Evolutionary conservation across 805 yeast species (phyloP).

Genomic region (Schwanniomyces polymorphus): DNA sequence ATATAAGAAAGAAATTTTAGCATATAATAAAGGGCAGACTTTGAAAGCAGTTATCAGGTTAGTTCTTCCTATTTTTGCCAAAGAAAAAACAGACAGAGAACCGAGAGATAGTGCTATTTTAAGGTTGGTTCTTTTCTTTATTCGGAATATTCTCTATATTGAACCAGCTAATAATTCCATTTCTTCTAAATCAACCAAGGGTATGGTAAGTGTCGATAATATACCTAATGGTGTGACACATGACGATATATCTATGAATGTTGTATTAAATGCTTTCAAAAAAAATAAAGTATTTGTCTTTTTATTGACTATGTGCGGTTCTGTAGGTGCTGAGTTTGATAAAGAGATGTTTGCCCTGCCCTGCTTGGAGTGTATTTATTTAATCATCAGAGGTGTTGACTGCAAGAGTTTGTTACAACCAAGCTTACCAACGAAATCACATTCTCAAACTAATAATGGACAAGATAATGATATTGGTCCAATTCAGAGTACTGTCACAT

Average conservation of each 20-base stretch:
- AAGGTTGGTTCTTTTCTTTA: slow-evolving; percentile 67
- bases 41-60: slow-evolving; percentile 70
- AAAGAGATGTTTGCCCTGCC: slow-evolving; percentile 58
- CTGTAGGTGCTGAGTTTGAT: slow-evolving; percentile 64
- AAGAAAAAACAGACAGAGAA: slow-evolving; percentile 55
- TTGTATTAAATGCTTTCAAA: slow-evolving; percentile 58
- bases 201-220: slow-evolving; percentile 29
- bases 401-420: slow-evolving; percentile 27
- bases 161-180: slow-evolving; percentile 65
- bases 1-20: slow-evolving; percentile 70
- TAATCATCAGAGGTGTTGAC: slow-evolving; percentile 58
- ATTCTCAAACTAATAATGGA: not conserved
- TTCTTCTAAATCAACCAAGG: slow-evolving; percentile 41
- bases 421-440: not conserved
- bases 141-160: slow-evolving; percentile 76
- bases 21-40: slow-evolving; percentile 57
- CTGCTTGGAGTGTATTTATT: slow-evolving; percentile 68
- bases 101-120: slow-evolving; percentile 72
- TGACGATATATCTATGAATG: slow-evolving; percentile 69
- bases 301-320: slow-evolving; percentile 67
- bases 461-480: slow-evolving; percentile 5
- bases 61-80: slow-evolving; percentile 59
- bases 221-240: slow-evolving; percentile 57
- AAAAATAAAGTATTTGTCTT: slow-evolving; percentile 72
- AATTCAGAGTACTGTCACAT: slow-evolving; percentile 29